Evolutionary conservation across 2,329 filamentous ascomycete genomes (phyloP).

Genomic region (Chaetomium olivaceum): DNA sequence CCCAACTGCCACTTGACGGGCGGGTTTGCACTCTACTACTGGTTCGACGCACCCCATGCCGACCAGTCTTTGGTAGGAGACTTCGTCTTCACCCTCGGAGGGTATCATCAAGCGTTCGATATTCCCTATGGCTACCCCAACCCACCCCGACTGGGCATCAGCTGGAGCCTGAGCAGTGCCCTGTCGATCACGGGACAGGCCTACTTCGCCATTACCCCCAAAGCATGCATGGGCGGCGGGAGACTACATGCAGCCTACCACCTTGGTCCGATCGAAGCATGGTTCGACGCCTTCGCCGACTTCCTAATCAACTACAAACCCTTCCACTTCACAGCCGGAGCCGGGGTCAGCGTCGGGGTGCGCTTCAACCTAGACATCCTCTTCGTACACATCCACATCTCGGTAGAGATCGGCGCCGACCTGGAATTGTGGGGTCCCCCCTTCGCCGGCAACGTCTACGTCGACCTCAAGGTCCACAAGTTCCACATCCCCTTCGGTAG

Average conservation of each 20-base stretch:
- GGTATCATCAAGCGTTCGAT: conserved; percentile 44
- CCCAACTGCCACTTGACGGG: conserved; percentile 45
- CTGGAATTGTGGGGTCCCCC: neutral
- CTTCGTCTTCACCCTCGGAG: conserved; percentile 49
- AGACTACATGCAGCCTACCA: neutral
- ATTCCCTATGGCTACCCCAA: conserved; percentile 41
- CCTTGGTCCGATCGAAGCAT: neutral
- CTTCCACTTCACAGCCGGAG: conserved; percentile 1
- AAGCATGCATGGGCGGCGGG: conserved; percentile 45
- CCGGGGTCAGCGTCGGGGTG: neutral
- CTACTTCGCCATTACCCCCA: conserved; percentile 50
- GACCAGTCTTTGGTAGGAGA: conserved; percentile 36
- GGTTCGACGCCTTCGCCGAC: conserved; percentile 7
- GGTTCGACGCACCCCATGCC: conserved; percentile 1
- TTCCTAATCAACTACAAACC: conserved; percentile 11
- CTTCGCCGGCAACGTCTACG: neutral
- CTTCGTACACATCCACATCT: conserved; percentile 1
- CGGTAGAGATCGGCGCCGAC: neutral
- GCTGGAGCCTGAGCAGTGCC: conserved; percentile 37
- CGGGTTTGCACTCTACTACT: conserved; percentile 41
- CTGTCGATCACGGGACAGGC: conserved; percentile 43
- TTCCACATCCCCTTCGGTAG: conserved; percentile 4
- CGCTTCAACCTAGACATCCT: neutral
- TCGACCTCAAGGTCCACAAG: neutral
- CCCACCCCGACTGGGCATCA: conserved; percentile 43